Evolutionary conservation across 108 stramenopile species (phyloP).

Genomic region (Nitzschia palea): DNA sequence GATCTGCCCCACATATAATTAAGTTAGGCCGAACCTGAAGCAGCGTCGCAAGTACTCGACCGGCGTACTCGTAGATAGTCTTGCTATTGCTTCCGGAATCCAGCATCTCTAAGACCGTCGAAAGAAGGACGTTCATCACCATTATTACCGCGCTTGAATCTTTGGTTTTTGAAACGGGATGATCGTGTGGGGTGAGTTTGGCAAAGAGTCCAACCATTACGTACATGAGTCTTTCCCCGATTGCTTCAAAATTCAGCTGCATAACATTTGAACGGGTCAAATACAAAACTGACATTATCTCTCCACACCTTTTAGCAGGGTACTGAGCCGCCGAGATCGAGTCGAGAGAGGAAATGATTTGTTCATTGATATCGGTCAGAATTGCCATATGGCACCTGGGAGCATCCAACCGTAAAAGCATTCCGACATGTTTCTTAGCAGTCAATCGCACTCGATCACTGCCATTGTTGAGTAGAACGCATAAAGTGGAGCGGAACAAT

Average conservation of each 20-base stretch:
- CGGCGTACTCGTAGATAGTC: conserved; percentile 38
- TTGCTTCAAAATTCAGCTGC: conserved; percentile 40
- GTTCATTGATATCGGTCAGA: conserved; percentile 13
- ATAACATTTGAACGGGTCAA: conserved; percentile 22
- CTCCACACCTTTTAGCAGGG: not conserved
- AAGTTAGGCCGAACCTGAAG: conserved; percentile 49
- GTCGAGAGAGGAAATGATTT: not conserved
- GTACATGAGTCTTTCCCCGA: conserved; percentile 50
- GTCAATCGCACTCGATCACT: conserved; percentile 58
- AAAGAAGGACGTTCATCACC: conserved; percentile 43
- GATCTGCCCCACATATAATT: conserved; percentile 29
- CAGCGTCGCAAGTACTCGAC: conserved; percentile 60
- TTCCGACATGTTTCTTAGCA: conserved; percentile 39
- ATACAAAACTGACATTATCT: not conserved
- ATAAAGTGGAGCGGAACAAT: conserved; percentile 49
- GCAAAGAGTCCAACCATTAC: conserved; percentile 43
- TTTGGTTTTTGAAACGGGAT: conserved; percentile 36
- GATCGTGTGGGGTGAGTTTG: conserved; percentile 11
- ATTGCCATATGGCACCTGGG: conserved; percentile 29
- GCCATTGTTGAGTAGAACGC: conserved; percentile 47
- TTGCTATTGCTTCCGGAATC: conserved; percentile 24
- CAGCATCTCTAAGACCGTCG: conserved; percentile 45
- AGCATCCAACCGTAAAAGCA: conserved; percentile 44
- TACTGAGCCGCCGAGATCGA: not conserved
- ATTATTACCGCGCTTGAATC: conserved; percentile 26